Percentiles rank a stretch among this genome's conserved stretches.
Evolutionary conservation across 306 rosid genomes (phyloP).

Genomic region (Pachyrhizus erosus): DNA sequence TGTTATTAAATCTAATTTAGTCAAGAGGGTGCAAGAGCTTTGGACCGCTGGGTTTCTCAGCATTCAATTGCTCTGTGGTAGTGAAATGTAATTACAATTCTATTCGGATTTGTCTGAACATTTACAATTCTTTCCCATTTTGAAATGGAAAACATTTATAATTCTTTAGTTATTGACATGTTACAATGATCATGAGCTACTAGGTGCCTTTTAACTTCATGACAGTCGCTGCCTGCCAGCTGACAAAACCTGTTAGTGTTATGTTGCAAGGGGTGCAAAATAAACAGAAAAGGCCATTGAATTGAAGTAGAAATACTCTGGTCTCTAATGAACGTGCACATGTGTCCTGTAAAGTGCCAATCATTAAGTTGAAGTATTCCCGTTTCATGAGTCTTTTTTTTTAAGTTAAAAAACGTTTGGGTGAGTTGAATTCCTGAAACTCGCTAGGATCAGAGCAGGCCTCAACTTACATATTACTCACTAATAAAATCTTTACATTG

Average conservation of each 20-base stretch:
- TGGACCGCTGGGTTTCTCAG: neutral
- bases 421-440: too few relatives aligned
- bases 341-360: too few relatives aligned
- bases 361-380: too few relatives aligned
- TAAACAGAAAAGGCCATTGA: neutral
- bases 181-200: neutral
- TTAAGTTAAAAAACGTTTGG: too few relatives aligned
- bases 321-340: too few relatives aligned
- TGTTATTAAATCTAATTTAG: slow-evolving; percentile 12
- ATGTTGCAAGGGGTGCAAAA: neutral
- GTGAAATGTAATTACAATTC: slow-evolving; percentile 14
- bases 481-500: too few relatives aligned
- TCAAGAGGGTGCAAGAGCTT: slow-evolving; percentile 12
- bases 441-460: too few relatives aligned
- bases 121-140: slow-evolving; percentile 25
- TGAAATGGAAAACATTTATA: neutral
- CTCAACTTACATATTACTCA: too few relatives aligned
- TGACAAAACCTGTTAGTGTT: neutral
- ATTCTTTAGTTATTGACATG: neutral
- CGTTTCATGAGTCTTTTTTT: too few relatives aligned
- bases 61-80: slow-evolving; percentile 1
- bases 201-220: neutral
- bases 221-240: neutral
- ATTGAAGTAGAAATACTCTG: neutral
- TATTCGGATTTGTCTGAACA: slow-evolving; percentile 2